phyloP scores from a whole-genome alignment of 306 rosid genomes.

The Vigna nakashimae region DNA sequence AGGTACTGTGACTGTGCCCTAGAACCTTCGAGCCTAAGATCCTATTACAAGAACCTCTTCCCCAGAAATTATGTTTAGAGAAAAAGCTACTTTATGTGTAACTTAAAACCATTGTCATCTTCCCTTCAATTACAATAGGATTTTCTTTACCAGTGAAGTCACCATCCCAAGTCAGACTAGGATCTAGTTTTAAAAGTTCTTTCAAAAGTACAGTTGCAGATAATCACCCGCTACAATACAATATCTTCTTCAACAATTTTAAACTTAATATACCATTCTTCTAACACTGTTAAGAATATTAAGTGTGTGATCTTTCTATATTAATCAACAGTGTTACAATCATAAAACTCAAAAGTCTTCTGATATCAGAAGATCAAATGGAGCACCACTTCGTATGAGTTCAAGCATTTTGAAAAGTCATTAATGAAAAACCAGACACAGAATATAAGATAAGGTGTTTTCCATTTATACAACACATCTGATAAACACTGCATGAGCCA shows the following conservation, averaged over 20 bases:
- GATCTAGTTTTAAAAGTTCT: not conserved
- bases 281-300: too few relatives aligned
- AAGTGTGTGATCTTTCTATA: too few relatives aligned
- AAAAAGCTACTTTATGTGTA: not conserved
- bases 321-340: too few relatives aligned
- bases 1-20: slow-evolving; percentile 7
- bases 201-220: not conserved
- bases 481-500: slow-evolving; percentile 27
- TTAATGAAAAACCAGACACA: not conserved
- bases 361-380: too few relatives aligned
- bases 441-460: not conserved
- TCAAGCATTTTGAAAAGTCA: too few relatives aligned
- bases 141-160: too few relatives aligned
- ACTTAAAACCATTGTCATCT: not conserved
- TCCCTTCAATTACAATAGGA: too few relatives aligned
- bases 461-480: slow-evolving; percentile 10
- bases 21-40: not conserved
- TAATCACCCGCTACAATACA: not conserved
- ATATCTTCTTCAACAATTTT: too few relatives aligned
- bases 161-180: not conserved
- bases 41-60: not conserved
- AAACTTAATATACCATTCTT: too few relatives aligned
- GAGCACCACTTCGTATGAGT: not conserved
- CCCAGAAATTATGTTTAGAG: not conserved
- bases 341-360: too few relatives aligned